Conservation (phyloP, 2,329 filamentous ascomycete species). For the Scopulariopsis brevicaulis region DNA sequence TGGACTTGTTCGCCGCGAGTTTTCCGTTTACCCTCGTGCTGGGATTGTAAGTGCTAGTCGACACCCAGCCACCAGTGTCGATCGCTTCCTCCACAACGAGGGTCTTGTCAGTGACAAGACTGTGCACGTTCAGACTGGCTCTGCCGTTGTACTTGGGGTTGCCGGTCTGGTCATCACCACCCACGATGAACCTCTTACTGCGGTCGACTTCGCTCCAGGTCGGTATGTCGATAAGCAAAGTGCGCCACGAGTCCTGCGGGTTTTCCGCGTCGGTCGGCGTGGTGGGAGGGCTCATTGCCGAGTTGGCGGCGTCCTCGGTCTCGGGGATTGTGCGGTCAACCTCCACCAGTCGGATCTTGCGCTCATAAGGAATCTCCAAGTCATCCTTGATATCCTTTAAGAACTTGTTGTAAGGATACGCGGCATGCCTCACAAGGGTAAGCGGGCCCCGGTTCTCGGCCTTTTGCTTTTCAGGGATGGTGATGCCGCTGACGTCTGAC, state of each 20-base stretch:
- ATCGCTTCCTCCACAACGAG: conserved; percentile 77
- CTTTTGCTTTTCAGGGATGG: conserved; percentile 46
- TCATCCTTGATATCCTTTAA: conserved; percentile 61
- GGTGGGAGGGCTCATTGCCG: conserved; percentile 19
- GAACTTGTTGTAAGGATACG: conserved; percentile 62
- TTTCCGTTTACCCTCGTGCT: conserved; percentile 19
- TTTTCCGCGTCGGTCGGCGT: conserved; percentile 21
- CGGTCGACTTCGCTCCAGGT: conserved; percentile 35
- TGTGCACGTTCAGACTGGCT: conserved; percentile 51
- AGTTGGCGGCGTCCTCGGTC: conserved; percentile 17
- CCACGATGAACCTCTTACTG: conserved; percentile 8
- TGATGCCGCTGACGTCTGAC: conserved; percentile 43
- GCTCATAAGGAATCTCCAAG: conserved; percentile 53
- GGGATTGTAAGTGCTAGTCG: conserved; percentile 11
- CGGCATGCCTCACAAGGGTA: conserved; percentile 59
- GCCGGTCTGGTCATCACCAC: conserved; percentile 50
- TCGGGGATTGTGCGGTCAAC: conserved; percentile 27
- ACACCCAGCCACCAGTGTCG: conserved; percentile 43
- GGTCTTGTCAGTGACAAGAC: conserved; percentile 60
- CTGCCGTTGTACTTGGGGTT: conserved; percentile 71
- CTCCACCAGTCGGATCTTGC: conserved; percentile 70
- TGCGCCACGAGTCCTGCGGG: conserved; percentile 23
- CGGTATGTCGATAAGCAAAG: conserved; percentile 33
- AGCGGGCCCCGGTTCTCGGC: conserved; percentile 47
- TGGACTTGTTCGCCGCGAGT: conserved; percentile 22